Conservation (phyloP, 139 green algal species). For the Diplosphaera chodatii region DNA sequence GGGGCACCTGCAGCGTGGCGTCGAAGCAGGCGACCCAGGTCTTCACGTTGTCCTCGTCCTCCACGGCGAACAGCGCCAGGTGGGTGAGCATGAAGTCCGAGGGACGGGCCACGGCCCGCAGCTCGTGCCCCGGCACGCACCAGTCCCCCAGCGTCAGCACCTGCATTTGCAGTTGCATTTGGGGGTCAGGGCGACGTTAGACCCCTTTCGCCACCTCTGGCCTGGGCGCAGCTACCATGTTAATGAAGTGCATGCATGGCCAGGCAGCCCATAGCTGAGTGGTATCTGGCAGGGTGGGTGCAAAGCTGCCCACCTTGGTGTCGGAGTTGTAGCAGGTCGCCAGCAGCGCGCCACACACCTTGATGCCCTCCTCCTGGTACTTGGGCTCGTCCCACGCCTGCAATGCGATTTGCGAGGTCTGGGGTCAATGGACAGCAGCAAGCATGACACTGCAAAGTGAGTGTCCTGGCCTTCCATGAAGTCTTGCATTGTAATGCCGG, state of each 20-base stretch:
- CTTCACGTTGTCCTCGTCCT: not conserved
- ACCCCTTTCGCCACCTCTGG: too few species aligned
- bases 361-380: not conserved
- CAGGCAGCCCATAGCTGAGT: too few species aligned
- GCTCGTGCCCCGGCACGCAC: conserved; percentile 5
- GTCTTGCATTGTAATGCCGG: too few species aligned
- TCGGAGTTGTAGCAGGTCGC: not conserved
- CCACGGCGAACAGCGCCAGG: conserved; percentile 7
- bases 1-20: not conserved
- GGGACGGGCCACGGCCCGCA: not conserved
- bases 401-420: too few species aligned
- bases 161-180: too few species aligned
- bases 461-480: too few species aligned
- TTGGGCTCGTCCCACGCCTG: not conserved
- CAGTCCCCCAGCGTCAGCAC: conserved; percentile 18
- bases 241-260: too few species aligned
- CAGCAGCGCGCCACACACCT: not conserved
- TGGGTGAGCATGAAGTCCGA: conserved; percentile 19
- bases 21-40: not conserved
- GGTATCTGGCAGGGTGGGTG: too few species aligned
- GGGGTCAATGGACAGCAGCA: too few species aligned
- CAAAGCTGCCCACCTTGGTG: not conserved
- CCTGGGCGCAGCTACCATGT: too few species aligned
- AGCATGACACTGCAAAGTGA: too few species aligned
- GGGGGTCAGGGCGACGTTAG: too few species aligned